Conservation (phyloP, 352 stramenopile genomes). For the Phytophthora nicotianae region DNA sequence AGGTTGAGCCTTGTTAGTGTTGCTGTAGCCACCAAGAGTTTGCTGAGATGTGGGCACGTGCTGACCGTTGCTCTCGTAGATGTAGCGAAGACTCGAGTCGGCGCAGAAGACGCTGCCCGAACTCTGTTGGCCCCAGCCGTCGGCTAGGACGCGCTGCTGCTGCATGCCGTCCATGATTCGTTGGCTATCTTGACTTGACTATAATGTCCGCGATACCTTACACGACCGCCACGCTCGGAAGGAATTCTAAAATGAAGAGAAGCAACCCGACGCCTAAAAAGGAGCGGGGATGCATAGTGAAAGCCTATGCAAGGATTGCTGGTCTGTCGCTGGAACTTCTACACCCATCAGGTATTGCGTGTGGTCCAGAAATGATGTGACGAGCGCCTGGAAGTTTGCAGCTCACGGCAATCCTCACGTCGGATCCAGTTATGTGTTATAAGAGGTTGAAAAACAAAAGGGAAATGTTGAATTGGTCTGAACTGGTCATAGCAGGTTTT, state of each 20-base stretch:
- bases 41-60: not conserved
- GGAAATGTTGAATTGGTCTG: too few species aligned
- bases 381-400: constrained; percentile 14
- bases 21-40: not conserved
- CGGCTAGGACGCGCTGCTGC: constrained; percentile 67
- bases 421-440: not conserved
- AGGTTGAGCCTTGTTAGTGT: constrained; percentile 2
- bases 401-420: not conserved
- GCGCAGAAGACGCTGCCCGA: constrained; percentile 79
- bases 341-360: constrained; percentile 10
- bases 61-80: constrained; percentile 63
- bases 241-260: constrained; percentile 23
- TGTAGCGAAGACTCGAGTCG: constrained; percentile 80
- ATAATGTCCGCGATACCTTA: constrained; percentile 17
- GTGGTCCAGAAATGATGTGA: constrained; percentile 22
- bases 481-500: too few species aligned
- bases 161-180: constrained; percentile 32
- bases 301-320: not conserved
- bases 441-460: not conserved
- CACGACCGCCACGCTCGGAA: constrained; percentile 24
- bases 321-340: constrained; percentile 16
- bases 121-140: constrained; percentile 65
- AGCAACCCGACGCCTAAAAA: not conserved
- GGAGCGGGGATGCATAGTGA: not conserved
- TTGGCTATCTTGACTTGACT: constrained; percentile 16